Percentiles rank a stretch among this genome's conserved stretches.
Evolutionary conservation across 257 asterid genomes (phyloP).

Genomic region (Eustoma russellianum): DNA sequence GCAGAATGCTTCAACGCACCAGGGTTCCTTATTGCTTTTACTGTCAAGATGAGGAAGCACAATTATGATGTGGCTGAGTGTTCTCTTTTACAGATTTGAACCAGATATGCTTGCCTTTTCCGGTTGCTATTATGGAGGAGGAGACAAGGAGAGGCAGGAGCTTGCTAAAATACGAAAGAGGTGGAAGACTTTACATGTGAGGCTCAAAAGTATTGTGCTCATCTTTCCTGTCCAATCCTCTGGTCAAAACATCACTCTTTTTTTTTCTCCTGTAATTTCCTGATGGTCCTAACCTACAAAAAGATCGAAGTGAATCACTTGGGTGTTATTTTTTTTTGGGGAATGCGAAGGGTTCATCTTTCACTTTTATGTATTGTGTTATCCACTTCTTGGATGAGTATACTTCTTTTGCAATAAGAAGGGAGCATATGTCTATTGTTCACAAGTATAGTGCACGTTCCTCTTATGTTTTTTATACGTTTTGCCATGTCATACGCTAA

Average conservation of each 20-base stretch:
- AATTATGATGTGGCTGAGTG: constrained; percentile 42
- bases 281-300: neutral
- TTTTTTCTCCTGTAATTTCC: neutral
- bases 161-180: constrained; percentile 81
- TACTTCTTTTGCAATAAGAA: neutral
- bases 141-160: constrained; percentile 84
- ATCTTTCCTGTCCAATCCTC: constrained; percentile 1
- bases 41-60: constrained; percentile 30
- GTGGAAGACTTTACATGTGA: constrained; percentile 96
- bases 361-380: no score
- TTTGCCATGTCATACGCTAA: neutral
- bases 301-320: neutral
- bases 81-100: constrained; percentile 65
- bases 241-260: neutral
- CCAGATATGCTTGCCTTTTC: constrained; percentile 99
- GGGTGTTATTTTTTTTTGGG: neutral
- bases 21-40: neutral
- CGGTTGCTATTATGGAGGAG: constrained; percentile 98
- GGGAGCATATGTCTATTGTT: neutral
- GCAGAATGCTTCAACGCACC: no score
- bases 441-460: neutral
- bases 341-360: no score
- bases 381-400: no score
- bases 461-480: neutral
- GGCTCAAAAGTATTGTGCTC: constrained; percentile 12